These are phyloP conservation scores for Chimonanthus praecox DNA, from an alignment of 164 flowering plant species.

Conservation along the genomic window DNA sequence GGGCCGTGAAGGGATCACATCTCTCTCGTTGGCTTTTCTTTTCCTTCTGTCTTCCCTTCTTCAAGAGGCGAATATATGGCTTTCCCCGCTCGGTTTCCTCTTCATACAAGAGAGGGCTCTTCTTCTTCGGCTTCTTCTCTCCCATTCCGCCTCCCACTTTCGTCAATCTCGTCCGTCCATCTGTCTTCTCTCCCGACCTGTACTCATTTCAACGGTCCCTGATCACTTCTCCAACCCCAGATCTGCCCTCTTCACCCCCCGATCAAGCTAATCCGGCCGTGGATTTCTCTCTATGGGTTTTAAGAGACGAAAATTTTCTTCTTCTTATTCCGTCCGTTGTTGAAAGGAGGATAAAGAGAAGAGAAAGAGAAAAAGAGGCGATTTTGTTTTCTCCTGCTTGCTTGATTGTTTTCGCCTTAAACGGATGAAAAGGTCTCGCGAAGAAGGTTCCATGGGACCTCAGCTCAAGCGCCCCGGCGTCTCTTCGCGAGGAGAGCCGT, in stretches of 20 bases:
- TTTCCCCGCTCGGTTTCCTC: background rate
- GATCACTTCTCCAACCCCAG: too few species aligned
- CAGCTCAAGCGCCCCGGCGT: conserved; percentile 55
- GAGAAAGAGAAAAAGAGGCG: background rate
- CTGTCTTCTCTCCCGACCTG: background rate
- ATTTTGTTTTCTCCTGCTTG: background rate
- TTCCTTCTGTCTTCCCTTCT: too few species aligned
- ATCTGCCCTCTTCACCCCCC: background rate
- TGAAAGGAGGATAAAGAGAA: background rate
- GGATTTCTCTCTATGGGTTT: background rate
- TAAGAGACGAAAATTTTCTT: background rate
- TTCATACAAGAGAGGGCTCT: background rate
- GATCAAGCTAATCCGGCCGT: background rate
- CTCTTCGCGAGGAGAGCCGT: conserved; percentile 61
- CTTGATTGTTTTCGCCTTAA: background rate
- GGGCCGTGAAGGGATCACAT: too few species aligned
- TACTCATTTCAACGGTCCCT: too few species aligned
- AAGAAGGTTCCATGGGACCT: conserved; percentile 45
- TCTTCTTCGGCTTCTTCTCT: background rate
- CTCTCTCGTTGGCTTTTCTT: too few species aligned
- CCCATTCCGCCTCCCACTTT: background rate
- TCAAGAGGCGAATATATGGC: background rate
- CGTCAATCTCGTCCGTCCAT: background rate
- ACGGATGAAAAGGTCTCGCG: conserved; percentile 76
- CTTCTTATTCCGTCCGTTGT: too few species aligned